Conservation (phyloP, 352 stramenopile species). For the Phytopythium vexans region DNA sequence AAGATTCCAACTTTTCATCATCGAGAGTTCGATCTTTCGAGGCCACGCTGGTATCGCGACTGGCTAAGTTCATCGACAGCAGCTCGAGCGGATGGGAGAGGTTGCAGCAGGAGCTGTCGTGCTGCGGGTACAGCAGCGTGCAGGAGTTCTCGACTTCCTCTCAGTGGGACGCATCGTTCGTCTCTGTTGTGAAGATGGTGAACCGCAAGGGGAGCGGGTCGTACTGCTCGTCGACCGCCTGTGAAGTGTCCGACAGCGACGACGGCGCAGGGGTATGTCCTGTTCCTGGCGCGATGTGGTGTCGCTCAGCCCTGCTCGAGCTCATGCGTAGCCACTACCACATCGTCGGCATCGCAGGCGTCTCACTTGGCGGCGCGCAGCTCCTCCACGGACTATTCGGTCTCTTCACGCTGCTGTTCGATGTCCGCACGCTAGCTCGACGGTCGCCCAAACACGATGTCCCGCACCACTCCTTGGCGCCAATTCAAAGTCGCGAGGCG, state of each 20-base stretch:
- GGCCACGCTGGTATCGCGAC: constrained; percentile 34
- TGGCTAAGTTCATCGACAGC: constrained; percentile 27
- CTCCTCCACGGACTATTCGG: constrained; percentile 40
- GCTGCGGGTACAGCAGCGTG: constrained; percentile 46
- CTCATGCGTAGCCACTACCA: constrained; percentile 46
- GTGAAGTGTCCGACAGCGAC: constrained; percentile 13
- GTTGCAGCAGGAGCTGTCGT: constrained; percentile 47
- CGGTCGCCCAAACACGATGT: constrained; percentile 39
- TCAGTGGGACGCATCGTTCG: constrained; percentile 30
- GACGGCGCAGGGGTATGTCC: constrained; percentile 34
- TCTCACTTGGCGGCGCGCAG: constrained; percentile 43
- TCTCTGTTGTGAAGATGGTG: constrained; percentile 26
- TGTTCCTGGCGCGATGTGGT: constrained; percentile 34
- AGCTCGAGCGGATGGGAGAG: constrained; percentile 28
- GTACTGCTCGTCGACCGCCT: constrained; percentile 27
- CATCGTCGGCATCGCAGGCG: constrained; percentile 36
- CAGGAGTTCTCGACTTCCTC: constrained; percentile 13
- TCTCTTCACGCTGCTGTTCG: constrained; percentile 58
- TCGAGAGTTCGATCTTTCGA: constrained; percentile 26
- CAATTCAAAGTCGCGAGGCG: constrained; percentile 9
- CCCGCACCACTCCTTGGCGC: constrained; percentile 20
- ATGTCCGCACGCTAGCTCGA: constrained; percentile 39
- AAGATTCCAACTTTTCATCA: not conserved
- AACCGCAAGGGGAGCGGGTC: constrained; percentile 31
- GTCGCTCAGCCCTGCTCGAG: constrained; percentile 38